These are phyloP conservation scores for Volvox carteri DNA, from an alignment of 163 green algal species.

Conservation along the genomic window DNA sequence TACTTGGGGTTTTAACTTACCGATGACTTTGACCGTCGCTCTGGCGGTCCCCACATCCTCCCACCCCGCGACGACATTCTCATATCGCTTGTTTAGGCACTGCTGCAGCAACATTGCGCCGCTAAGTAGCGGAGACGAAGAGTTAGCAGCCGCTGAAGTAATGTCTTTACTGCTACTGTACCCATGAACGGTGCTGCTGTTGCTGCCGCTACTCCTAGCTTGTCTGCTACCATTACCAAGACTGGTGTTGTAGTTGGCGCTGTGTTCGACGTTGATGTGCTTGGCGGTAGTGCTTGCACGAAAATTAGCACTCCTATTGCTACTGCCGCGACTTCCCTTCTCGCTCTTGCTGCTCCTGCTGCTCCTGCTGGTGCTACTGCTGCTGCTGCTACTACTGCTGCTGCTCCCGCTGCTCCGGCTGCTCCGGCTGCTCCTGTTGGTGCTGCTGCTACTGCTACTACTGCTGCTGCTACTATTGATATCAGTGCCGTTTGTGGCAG, in stretches of 20 bases:
- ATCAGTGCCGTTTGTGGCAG: no score
- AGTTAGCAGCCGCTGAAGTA: background rate
- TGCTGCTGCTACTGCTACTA: background rate
- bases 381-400: background rate
- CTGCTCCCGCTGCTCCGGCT: background rate
- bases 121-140: background rate
- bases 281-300: background rate
- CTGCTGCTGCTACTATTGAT: background rate
- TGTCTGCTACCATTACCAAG: background rate
- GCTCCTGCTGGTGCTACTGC: background rate
- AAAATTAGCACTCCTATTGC: background rate
- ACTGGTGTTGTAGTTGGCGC: background rate
- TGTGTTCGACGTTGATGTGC: background rate
- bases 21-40: slow-evolving; percentile 24
- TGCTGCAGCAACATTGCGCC: slow-evolving; percentile 3
- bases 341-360: background rate
- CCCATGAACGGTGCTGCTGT: background rate
- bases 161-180: no score
- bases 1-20: background rate
- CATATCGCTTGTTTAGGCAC: slow-evolving; percentile 44
- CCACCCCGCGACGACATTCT: background rate
- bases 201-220: background rate
- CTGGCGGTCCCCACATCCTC: slow-evolving; percentile 19
- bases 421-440: background rate
- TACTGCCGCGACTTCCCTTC: background rate